A percentile compares a stretch with the other conserved stretches of the same genome.
Evolutionary conservation across 2,329 filamentous ascomycete species (phyloP).

Genomic region (Talaromyces sp.): DNA sequence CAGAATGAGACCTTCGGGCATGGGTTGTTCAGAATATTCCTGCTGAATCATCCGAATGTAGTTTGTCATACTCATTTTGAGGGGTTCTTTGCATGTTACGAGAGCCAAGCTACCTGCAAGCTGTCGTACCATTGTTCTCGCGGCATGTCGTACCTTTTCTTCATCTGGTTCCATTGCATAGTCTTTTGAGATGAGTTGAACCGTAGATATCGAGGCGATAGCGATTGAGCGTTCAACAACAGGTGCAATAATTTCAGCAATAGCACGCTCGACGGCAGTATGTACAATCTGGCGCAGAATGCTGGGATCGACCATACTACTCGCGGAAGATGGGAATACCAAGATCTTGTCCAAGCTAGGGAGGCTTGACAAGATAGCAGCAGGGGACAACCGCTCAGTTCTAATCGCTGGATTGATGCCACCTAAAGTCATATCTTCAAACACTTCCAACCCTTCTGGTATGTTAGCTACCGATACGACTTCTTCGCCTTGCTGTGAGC

Average conservation of each 20-base stretch:
- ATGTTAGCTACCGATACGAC: constrained; percentile 55
- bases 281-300: constrained; percentile 73
- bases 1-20: constrained; percentile 91
- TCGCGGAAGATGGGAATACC: constrained; percentile 72
- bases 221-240: constrained; percentile 97
- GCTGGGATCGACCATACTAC: constrained; percentile 69
- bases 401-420: constrained; percentile 66
- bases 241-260: constrained; percentile 94
- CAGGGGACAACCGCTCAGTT: constrained; percentile 70
- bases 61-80: constrained; percentile 95
- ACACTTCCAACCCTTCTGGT: constrained; percentile 71
- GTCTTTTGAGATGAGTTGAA: constrained; percentile 93
- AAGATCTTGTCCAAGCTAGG: constrained; percentile 79
- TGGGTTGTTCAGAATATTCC: constrained; percentile 62
- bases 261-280: constrained; percentile 79
- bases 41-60: constrained; percentile 84
- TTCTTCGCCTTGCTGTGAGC: constrained; percentile 60
- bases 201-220: constrained; percentile 93
- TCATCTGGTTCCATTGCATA: constrained; percentile 92
- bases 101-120: constrained; percentile 90
- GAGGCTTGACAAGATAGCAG: constrained; percentile 72
- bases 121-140: constrained; percentile 90
- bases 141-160: constrained; percentile 77
- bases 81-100: constrained; percentile 96
- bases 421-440: constrained; percentile 78